A percentile compares a stretch with the other conserved stretches of the same genome.
These are phyloP conservation scores for Nectriaceae sp. DNA, from an alignment of 2,329 filamentous ascomycete species.

Conservation along the genomic window DNA sequence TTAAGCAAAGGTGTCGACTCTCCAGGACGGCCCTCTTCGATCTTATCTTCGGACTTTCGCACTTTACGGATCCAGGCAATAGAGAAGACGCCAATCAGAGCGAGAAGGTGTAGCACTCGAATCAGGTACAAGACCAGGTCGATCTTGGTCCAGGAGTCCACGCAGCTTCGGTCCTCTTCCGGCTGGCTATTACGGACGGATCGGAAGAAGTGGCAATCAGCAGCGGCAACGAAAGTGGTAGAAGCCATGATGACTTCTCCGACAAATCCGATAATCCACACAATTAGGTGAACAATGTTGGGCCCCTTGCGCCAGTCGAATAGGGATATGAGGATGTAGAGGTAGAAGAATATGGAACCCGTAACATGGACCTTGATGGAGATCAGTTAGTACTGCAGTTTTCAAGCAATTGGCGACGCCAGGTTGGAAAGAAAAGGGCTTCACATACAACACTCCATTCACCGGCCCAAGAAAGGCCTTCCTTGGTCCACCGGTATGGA, in stretches of 20 bases:
- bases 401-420: slow-evolving; percentile 7
- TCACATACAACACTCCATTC: slow-evolving; percentile 71
- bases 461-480: slow-evolving; percentile 70
- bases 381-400: slow-evolving; percentile 18
- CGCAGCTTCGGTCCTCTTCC: slow-evolving; percentile 30
- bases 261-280: slow-evolving; percentile 74
- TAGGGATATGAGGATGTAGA: slow-evolving; percentile 82
- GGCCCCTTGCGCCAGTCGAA: slow-evolving; percentile 83
- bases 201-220: slow-evolving; percentile 62
- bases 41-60: slow-evolving; percentile 37
- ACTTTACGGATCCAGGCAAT: slow-evolving; percentile 44
- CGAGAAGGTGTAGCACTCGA: slow-evolving; percentile 67
- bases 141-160: slow-evolving; percentile 46
- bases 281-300: slow-evolving; percentile 74
- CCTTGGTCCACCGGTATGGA: slow-evolving; percentile 39
- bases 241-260: slow-evolving; percentile 74
- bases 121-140: slow-evolving; percentile 68
- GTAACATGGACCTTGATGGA: slow-evolving; percentile 75
- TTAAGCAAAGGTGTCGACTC: slow-evolving; percentile 67
- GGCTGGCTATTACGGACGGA: slow-evolving; percentile 30
- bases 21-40: slow-evolving; percentile 45
- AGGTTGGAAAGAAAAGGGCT: slow-evolving; percentile 5
- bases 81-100: slow-evolving; percentile 53
- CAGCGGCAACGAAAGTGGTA: slow-evolving; percentile 69
- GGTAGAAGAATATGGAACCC: slow-evolving; percentile 83